Base-by-base conservation (phyloP, 1,284 basidiomycete species). In the Jaminaea rosea region DNA sequence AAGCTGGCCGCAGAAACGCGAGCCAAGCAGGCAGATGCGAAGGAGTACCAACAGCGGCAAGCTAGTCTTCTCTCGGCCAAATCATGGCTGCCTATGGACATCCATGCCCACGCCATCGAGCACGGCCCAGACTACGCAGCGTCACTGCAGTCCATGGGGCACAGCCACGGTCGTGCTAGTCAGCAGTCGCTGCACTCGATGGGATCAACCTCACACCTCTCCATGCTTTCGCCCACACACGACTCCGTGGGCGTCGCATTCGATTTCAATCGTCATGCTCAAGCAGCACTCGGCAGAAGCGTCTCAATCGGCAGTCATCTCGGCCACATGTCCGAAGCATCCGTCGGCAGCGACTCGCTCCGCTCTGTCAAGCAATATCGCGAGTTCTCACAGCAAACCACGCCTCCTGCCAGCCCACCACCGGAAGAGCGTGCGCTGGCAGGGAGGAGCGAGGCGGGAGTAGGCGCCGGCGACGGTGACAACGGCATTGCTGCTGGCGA, bases 61-160 rank as follows among this genome's bases (percentile, higher is more conserved):
- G 58, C 62, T 11, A 36, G 45, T 17, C 55, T 56, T 6, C 50
- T 60, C 27, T 53, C 64, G 9, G 19, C 54, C 28, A 48, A 59
- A 45, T 62, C 49, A 44, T 63, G 62, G 21, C 49, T 50, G 10
- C 64, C 64, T 5, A 56, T 64, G 28, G 64, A 63, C 28, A 57
- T 66, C 37, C 62, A 64, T 46, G 46, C 55, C 15, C 62, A 62
- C 42, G 64, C 64, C 27, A 10, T 21, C 8, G 41, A 36, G 19
- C 42, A 51, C 39, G 39, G 39, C 4, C 15, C 11, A 7, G n/a
- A n/a, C n/a, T n/a, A n/a, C n/a, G n/a, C n/a, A n/a, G n/a, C n/a
- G n/a, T n/a, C n/a, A n/a, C n/a, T n/a, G n/a, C n/a, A n/a, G n/a
- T n/a, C n/a, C n/a, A n/a, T n/a, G n/a, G n/a, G n/a, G n/a, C n/a